Conservation (phyloP, 2,329 filamentous ascomycete genomes). For the Alternaria panax region DNA sequence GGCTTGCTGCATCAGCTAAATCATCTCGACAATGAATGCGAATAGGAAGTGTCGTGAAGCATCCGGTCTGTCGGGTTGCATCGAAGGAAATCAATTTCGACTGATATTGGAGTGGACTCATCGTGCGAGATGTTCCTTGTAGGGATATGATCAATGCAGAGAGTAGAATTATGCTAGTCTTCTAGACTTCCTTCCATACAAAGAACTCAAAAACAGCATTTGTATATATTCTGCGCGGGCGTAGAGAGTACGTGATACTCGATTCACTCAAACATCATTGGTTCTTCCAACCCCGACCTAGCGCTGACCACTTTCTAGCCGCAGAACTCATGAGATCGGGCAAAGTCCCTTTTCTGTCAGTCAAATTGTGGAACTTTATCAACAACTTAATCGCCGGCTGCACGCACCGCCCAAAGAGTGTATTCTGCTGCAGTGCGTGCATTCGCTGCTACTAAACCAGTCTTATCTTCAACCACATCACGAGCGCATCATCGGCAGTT, state of each 20-base stretch:
- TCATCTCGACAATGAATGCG: not conserved
- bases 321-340: not conserved
- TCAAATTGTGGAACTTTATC: not conserved
- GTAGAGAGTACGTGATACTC: not conserved
- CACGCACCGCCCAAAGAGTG: not conserved
- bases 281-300: not conserved
- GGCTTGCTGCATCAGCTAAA: not conserved
- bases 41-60: conserved; percentile 4
- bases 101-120: not conserved
- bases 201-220: not conserved
- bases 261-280: not conserved
- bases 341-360: not conserved
- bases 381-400: not conserved
- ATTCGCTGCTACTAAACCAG: not conserved
- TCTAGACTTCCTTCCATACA: not conserved
- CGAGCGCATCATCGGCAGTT: not conserved
- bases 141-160: not conserved
- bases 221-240: not conserved
- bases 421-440: not conserved
- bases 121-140: not conserved
- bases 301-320: not conserved
- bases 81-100: not conserved
- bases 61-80: not conserved
- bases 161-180: accelerated
- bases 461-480: accelerated